phyloP scores from a whole-genome alignment of 73 alveolate species.

The Durusdinium trenchii region DNA sequence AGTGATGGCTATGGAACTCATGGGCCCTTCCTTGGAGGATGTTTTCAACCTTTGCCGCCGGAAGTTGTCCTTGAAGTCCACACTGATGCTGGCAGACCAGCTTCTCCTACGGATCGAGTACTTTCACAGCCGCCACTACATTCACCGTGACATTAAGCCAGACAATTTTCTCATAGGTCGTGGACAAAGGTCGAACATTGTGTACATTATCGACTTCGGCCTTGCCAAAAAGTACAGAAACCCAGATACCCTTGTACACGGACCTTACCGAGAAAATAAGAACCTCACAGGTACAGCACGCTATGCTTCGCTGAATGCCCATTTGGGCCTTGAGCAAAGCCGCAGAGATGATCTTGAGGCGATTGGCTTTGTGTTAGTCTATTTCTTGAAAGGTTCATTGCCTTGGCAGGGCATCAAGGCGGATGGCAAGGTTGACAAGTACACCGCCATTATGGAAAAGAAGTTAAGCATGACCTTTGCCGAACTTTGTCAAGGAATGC shows the following conservation, averaged over 20 bases:
- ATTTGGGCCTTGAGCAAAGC: conserved; percentile 98
- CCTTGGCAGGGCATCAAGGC: conserved; percentile 98
- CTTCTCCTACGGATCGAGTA: conserved; percentile 97
- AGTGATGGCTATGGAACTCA: conserved; percentile 98
- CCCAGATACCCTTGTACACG: conserved; percentile 96
- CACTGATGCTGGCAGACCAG: conserved; percentile 97
- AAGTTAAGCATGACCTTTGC: conserved; percentile 97
- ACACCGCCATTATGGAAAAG: conserved; percentile 97
- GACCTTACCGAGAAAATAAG: conserved; percentile 97
- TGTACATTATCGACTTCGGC: conserved; percentile 98
- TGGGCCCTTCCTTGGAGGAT: conserved; percentile 99
- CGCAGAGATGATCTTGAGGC: conserved; percentile 98
- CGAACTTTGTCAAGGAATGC: conserved; percentile 98
- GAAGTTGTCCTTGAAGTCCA: conserved; percentile 97
- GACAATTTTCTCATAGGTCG: conserved; percentile 99
- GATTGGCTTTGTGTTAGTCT: conserved; percentile 97
- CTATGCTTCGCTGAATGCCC: conserved; percentile 97
- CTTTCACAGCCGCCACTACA: conserved; percentile 98
- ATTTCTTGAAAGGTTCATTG: conserved; percentile 96
- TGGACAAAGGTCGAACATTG: conserved; percentile 96
- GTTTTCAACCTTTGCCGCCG: conserved; percentile 98
- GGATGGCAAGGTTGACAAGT: conserved; percentile 94
- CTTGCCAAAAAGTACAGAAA: conserved; percentile 98
- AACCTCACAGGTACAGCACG: conserved; percentile 98
- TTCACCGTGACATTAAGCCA: conserved; percentile 99